phyloP scores from a whole-genome alignment of 805 yeast species.

The Tetrapisispora arboricola region DNA sequence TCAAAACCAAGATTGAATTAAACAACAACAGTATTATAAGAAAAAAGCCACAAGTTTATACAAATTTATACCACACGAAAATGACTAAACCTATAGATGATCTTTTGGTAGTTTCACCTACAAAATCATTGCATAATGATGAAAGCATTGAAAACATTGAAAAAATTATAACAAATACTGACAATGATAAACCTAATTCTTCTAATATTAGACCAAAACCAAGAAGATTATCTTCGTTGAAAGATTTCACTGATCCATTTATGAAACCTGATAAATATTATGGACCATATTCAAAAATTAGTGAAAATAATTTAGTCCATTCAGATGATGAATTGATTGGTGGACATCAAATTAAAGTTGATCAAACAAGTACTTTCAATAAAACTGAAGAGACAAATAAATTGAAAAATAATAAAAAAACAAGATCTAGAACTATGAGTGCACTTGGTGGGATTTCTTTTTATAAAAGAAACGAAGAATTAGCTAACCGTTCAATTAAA shows the following conservation, averaged over 20 bases:
- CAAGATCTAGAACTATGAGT: slow-evolving; percentile 50
- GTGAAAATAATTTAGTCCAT: slow-evolving; percentile 24
- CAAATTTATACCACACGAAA: not conserved
- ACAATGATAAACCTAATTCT: too few relatives aligned
- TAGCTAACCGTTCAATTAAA: slow-evolving; percentile 16
- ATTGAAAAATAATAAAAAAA: slow-evolving; percentile 20
- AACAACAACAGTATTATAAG: too few relatives aligned
- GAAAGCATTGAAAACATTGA: not conserved
- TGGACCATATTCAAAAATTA: slow-evolving; percentile 51
- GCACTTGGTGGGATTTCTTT: slow-evolving; percentile 29
- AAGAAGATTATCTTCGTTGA: slow-evolving; percentile 34
- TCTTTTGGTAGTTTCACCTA: not conserved
- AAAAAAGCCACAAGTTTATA: not conserved
- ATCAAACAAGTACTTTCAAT: not conserved
- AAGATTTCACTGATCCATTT: slow-evolving; percentile 49
- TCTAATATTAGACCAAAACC: not conserved
- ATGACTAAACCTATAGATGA: not conserved
- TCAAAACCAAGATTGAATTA: too few relatives aligned
- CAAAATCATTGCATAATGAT: not conserved
- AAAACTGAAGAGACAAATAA: not conserved
- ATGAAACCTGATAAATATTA: slow-evolving; percentile 59
- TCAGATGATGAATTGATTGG: not conserved
- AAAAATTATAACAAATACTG: too few relatives aligned
- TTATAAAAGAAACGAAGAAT: slow-evolving; percentile 11
- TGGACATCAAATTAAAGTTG: not conserved